Evolutionary conservation across 257 asterid species (phyloP).

Genomic region (Penstemon davidsonii): DNA sequence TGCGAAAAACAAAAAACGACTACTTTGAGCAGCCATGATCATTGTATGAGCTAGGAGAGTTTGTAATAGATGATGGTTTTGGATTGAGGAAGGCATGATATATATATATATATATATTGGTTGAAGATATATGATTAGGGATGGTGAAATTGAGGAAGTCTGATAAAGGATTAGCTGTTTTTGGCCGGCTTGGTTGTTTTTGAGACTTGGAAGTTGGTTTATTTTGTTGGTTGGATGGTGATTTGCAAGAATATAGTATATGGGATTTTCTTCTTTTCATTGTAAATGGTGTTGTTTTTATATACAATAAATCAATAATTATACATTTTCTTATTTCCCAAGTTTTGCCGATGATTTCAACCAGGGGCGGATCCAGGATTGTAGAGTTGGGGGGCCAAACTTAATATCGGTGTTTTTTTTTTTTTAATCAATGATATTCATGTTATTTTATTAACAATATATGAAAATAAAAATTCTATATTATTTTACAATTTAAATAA

Average conservation of each 20-base stretch:
- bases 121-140: conserved; percentile 30
- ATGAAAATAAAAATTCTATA: too few species aligned
- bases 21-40: conserved; percentile 10
- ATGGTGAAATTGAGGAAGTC: conserved; percentile 38
- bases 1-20: conserved; percentile 18
- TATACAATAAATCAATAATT: too few species aligned
- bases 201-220: background rate
- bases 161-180: conserved; percentile 33
- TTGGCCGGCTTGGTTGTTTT: conserved; percentile 38
- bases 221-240: background rate
- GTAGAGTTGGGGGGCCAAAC: too few species aligned
- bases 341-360: too few species aligned
- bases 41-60: conserved; percentile 1
- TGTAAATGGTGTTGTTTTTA: too few species aligned
- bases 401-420: too few species aligned
- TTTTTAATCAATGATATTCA: too few species aligned
- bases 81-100: conserved; percentile 33
- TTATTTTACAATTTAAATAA: too few species aligned
- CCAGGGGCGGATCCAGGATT: too few species aligned
- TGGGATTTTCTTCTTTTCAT: conserved; percentile 3
- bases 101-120: too few species aligned
- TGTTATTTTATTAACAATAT: too few species aligned
- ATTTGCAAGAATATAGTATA: too few species aligned
- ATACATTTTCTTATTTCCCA: background rate
- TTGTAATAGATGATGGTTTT: background rate